A percentile compares a stretch with the other conserved stretches of the same genome.
Conservation (phyloP, 2,329 filamentous ascomycete species). For the Fusarium udum region DNA sequence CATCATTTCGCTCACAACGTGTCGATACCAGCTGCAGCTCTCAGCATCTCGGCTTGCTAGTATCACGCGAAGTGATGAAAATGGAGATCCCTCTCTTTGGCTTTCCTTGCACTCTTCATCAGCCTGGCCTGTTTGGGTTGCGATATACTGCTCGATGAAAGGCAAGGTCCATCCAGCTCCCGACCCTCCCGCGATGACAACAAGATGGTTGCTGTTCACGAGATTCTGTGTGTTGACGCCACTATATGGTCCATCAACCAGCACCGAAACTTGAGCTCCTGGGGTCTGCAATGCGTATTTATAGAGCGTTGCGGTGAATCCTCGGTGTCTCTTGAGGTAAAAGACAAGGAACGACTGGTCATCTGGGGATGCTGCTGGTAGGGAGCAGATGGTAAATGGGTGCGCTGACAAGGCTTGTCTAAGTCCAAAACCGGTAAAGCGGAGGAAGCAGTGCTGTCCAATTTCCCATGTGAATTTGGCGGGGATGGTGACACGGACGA, state of each 20-base stretch:
- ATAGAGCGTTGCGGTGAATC: neutral
- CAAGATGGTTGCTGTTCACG: neutral
- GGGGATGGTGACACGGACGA: neutral
- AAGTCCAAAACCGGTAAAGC: neutral
- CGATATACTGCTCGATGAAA: neutral
- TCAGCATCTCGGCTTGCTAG: neutral
- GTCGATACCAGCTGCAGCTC: neutral
- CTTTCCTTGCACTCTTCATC: neutral
- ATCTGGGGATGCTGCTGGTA: accelerated
- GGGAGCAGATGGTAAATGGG: neutral
- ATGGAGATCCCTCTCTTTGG: neutral
- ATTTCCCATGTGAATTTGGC: neutral
- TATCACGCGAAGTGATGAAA: neutral
- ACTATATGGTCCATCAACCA: neutral
- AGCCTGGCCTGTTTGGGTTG: accelerated
- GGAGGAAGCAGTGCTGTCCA: neutral
- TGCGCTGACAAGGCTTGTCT: neutral
- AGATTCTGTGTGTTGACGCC: neutral
- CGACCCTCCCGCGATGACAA: neutral
- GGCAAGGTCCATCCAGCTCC: neutral
- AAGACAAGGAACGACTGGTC: neutral
- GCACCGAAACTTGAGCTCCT: neutral
- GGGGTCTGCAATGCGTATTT: neutral
- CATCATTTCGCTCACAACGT: neutral
- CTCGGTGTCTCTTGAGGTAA: neutral